phyloP scores from a whole-genome alignment of 805 yeast species.

The Kuraishia capsulata region DNA sequence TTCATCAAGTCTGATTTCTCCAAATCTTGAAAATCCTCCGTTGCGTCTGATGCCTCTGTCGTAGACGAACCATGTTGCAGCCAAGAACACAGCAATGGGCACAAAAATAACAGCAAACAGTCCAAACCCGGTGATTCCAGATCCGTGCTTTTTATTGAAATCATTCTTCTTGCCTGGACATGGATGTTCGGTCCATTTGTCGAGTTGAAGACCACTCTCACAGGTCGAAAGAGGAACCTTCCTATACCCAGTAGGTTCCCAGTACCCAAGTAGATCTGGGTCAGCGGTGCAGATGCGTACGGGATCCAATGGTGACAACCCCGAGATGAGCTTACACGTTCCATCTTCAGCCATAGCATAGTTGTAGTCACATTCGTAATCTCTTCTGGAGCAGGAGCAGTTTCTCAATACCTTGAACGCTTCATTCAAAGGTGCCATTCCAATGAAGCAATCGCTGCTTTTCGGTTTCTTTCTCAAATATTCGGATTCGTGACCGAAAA shows the following conservation, averaged over 20 bases:
- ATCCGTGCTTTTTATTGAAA: conserved; percentile 36
- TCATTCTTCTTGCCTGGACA: conserved; percentile 84
- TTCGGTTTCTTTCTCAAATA: conserved; percentile 52
- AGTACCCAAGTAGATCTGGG: conserved; percentile 55
- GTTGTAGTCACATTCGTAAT: conserved; percentile 92
- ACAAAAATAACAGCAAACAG: conserved; percentile 44
- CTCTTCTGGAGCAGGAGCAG: conserved; percentile 80
- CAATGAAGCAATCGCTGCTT: conserved; percentile 59
- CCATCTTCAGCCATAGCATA: conserved; percentile 65
- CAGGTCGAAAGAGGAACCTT: conserved; percentile 81
- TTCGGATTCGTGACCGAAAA: conserved; percentile 62
- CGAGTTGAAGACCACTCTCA: conserved; percentile 68
- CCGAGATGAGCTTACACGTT: conserved; percentile 77
- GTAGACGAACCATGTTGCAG: conserved; percentile 61
- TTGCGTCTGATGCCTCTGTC: conserved; percentile 73
- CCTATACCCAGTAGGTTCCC: conserved; percentile 89
- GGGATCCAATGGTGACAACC: conserved; percentile 59
- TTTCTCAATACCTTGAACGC: conserved; percentile 51
- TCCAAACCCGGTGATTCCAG: conserved; percentile 46
- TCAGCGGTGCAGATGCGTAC: conserved; percentile 46
- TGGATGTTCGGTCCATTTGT: conserved; percentile 52
- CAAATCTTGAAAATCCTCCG: conserved; percentile 70
- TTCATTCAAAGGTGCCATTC: conserved; percentile 47
- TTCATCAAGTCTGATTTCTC: conserved; percentile 79
- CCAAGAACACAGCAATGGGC: conserved; percentile 45